Conservation (phyloP, 768 basidiomycete species). For the Cystobasidium onofrii region DNA sequence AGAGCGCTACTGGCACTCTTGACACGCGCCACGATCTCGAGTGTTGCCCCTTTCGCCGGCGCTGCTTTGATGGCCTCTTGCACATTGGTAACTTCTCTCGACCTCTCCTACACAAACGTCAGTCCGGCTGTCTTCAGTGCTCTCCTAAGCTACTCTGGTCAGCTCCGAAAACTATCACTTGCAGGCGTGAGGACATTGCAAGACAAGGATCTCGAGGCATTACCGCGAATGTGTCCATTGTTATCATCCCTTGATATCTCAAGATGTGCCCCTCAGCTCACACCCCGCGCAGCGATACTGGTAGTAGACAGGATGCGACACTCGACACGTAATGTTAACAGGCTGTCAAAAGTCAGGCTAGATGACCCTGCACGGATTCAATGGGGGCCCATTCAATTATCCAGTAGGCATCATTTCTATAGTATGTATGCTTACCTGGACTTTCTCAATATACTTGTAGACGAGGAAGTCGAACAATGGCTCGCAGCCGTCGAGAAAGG, state of each 20-base stretch:
- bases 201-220: not conserved
- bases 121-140: not conserved
- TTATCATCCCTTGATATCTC: not conserved
- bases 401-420: not conserved
- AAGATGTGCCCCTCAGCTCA: not conserved
- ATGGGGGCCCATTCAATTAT: not conserved
- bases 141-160: not conserved
- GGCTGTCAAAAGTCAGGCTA: not conserved
- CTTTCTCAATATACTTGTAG: not conserved
- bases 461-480: not conserved
- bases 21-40: not conserved
- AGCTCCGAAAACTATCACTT: not conserved
- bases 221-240: not conserved
- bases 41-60: not conserved
- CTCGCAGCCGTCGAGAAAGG: not conserved
- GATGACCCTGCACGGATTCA: not conserved
- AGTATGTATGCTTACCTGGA: not conserved
- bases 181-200: not conserved
- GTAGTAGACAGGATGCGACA: not conserved
- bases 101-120: not conserved
- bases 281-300: not conserved
- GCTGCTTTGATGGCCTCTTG: not conserved
- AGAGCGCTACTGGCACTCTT: not conserved
- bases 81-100: not conserved
- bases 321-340: not conserved